Conservation (phyloP, 495 filamentous ascomycete species). For the Neurospora africana region DNA sequence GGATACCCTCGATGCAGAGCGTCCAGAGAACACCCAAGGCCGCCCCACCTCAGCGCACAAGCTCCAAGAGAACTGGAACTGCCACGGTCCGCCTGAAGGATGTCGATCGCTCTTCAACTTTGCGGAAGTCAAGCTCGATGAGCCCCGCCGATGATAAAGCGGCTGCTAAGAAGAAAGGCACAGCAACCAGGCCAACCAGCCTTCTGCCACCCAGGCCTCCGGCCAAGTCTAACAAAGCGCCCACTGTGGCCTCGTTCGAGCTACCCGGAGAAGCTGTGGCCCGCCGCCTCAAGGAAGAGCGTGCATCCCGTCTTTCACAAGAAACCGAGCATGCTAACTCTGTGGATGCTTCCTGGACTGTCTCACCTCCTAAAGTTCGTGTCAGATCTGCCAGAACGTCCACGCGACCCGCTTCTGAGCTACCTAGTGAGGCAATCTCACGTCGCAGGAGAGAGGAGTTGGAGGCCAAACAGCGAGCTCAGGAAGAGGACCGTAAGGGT, state of each 20-base stretch:
- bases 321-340: conserved; percentile 24
- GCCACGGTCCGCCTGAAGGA: conserved; percentile 17
- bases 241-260: conserved; percentile 56
- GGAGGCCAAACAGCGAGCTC: conserved; percentile 51
- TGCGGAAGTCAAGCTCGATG: conserved; percentile 28
- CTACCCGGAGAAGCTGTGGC: conserved; percentile 63
- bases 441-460: conserved; percentile 55
- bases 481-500: conserved; percentile 46
- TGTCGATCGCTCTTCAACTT: conserved; percentile 14
- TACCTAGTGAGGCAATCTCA: conserved; percentile 64
- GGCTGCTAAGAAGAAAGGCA: conserved; percentile 12
- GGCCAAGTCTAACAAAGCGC: conserved; percentile 47
- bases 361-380: conserved; percentile 28
- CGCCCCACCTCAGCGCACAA: conserved; percentile 8
- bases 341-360: conserved; percentile 10
- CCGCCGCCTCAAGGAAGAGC: conserved; percentile 46
- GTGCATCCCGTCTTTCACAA: conserved; percentile 35
- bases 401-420: conserved; percentile 54
- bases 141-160: conserved; percentile 22
- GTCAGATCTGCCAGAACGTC: conserved; percentile 49
- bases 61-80: conserved; percentile 8
- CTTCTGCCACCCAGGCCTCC: conserved; percentile 36
- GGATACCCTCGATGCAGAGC: not conserved
- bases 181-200: conserved; percentile 27
- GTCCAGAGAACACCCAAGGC: not conserved